These are phyloP conservation scores for Ustilago curta DNA, from an alignment of 1,284 basidiomycete genomes.

Conservation along the genomic window DNA sequence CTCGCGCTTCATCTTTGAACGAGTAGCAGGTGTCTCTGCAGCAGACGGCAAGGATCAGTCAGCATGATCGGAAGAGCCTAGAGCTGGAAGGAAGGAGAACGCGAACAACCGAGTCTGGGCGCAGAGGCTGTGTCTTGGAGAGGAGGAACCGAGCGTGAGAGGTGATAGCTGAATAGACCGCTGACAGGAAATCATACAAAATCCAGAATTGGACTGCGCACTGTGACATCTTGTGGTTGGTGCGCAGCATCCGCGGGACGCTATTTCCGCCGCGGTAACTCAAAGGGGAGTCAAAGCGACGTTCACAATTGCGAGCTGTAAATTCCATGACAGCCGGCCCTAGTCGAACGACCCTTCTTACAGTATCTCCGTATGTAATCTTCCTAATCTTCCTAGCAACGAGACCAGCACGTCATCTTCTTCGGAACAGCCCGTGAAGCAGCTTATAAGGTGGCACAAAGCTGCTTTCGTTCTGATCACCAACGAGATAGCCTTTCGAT, in stretches of 20 bases:
- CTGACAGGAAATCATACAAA: not conserved
- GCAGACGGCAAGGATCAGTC: not conserved
- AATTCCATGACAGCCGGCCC: slow-evolving; percentile 9
- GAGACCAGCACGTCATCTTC: too few species aligned
- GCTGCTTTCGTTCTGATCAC: not conserved
- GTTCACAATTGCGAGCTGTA: not conserved
- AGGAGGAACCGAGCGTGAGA: not conserved
- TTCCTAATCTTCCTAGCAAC: too few species aligned
- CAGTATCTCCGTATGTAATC: slow-evolving; percentile 2
- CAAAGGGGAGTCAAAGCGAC: too few species aligned
- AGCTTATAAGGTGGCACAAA: not conserved
- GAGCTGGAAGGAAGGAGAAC: not conserved
- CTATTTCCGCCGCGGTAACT: slow-evolving; percentile 5
- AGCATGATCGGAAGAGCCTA: not conserved
- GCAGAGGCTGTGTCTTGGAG: slow-evolving; percentile 4
- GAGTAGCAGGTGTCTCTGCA: slow-evolving; percentile 1
- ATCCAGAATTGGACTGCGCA: not conserved
- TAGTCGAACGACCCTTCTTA: not conserved
- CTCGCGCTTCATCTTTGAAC: slow-evolving; percentile 3
- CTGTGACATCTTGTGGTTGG: not conserved
- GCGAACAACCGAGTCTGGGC: not conserved
- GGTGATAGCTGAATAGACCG: not conserved
- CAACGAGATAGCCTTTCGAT: not conserved
- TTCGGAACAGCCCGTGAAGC: not conserved
- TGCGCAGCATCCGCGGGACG: slow-evolving; percentile 10